Conservation (phyloP, 331 rosid species). For the Rhamnella rubrinervis region DNA sequence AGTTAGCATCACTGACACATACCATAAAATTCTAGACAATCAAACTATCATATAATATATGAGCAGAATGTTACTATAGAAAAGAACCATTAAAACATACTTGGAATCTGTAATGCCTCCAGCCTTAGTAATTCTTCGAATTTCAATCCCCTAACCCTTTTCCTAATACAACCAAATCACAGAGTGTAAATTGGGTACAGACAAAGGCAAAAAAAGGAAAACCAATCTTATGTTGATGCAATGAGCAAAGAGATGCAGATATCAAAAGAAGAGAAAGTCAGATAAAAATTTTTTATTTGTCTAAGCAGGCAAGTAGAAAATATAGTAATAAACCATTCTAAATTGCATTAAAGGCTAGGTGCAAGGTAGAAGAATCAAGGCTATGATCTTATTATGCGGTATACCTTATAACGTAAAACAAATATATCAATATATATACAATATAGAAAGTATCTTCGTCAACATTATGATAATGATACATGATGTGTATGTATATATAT, state of each 20-base stretch:
- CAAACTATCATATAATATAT: neutral
- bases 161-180: constrained; percentile 43
- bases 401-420: too few relatives aligned
- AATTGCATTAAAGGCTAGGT: neutral
- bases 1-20: constrained; percentile 7
- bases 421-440: too few relatives aligned
- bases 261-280: neutral
- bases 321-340: neutral
- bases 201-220: neutral
- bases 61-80: constrained; percentile 8
- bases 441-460: too few relatives aligned
- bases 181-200: constrained; percentile 18
- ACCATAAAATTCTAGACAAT: neutral
- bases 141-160: constrained; percentile 90
- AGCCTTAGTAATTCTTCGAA: constrained; percentile 85
- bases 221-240: neutral
- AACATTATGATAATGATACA: too few relatives aligned
- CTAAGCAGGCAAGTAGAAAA: constrained; percentile 1
- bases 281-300: neutral
- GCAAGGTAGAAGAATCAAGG: neutral
- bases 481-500: too few relatives aligned
- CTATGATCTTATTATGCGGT: too few relatives aligned
- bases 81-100: constrained; percentile 33
- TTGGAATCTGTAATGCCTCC: constrained; percentile 87
- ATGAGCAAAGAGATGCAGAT: neutral